A percentile compares a stretch with the other conserved stretches of the same genome.
phyloP scores from a whole-genome alignment of 1,139 yeast genomes.

The Citeromyces hawaiiensis region DNA sequence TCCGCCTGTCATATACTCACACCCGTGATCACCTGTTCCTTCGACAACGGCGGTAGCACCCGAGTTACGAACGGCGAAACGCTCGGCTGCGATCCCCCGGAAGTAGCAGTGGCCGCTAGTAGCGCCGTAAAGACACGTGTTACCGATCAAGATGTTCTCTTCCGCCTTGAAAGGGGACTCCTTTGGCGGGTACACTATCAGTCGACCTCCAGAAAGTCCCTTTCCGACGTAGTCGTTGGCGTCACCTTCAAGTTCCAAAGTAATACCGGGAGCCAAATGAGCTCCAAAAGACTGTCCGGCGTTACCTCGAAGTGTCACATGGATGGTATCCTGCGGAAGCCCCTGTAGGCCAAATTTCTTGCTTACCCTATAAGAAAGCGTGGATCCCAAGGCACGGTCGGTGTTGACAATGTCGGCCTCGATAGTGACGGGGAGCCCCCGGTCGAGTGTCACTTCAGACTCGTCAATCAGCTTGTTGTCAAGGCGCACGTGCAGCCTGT shows the following conservation, averaged over 20 bases:
- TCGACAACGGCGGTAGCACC: slow-evolving; percentile 97
- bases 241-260: slow-evolving; percentile 93
- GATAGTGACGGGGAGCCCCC: slow-evolving; percentile 88
- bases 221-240: slow-evolving; percentile 97
- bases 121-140: slow-evolving; percentile 96
- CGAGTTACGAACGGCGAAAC: slow-evolving; percentile 96
- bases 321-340: slow-evolving; percentile 91
- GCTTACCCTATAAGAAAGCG: slow-evolving; percentile 86
- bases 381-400: slow-evolving; percentile 92
- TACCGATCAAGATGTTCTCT: slow-evolving; percentile 93
- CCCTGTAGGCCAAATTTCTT: slow-evolving; percentile 90
- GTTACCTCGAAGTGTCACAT: slow-evolving; percentile 80
- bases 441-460: slow-evolving; percentile 84
- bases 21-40: slow-evolving; percentile 97
- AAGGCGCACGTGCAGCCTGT: slow-evolving; percentile 79
- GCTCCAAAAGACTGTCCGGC: slow-evolving; percentile 99
- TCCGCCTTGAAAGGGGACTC: slow-evolving; percentile 80
- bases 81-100: slow-evolving; percentile 96
- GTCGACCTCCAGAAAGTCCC: slow-evolving; percentile 92
- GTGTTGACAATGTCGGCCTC: slow-evolving; percentile 91
- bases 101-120: slow-evolving; percentile 90
- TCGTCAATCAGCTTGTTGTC: slow-evolving; percentile 95
- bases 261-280: slow-evolving; percentile 89
- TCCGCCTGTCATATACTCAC: slow-evolving; percentile 99
- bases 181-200: slow-evolving; percentile 85